Evolutionary conservation across 306 rosid species (phyloP).

Genomic region (peach (Prunus persica)): DNA sequence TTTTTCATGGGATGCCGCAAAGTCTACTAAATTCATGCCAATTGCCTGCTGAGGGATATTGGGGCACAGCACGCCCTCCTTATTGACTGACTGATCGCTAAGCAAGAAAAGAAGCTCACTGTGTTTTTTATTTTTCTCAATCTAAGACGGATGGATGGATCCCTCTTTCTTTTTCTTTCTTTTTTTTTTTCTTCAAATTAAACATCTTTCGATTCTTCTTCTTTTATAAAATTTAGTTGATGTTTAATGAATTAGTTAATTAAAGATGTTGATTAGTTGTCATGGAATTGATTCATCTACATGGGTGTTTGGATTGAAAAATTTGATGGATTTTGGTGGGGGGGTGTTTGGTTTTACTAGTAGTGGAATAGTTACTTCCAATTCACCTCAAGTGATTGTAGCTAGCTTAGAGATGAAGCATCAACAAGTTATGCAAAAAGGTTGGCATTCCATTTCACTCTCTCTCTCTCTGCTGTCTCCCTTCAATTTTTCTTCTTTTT

Average conservation of each 20-base stretch:
- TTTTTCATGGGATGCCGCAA: conserved; percentile 77
- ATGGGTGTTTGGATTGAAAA: conserved; percentile 44
- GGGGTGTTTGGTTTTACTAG: conserved; percentile 18
- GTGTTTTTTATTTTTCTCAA: neutral
- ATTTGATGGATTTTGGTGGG: conserved; percentile 38
- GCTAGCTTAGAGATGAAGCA: conserved; percentile 59
- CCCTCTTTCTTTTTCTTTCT: neutral
- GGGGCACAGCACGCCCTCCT: conserved; percentile 75
- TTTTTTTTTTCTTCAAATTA: neutral
- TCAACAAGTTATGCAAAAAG: conserved; percentile 15
- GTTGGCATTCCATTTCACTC: conserved; percentile 21
- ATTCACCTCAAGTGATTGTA: conserved; percentile 15
- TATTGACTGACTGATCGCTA: conserved; percentile 33
- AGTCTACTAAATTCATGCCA: conserved; percentile 81
- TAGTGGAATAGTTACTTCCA: conserved; percentile 2
- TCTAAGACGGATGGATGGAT: neutral
- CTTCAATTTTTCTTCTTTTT: neutral
- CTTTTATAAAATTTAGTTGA: conserved; percentile 36
- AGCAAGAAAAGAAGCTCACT: neutral
- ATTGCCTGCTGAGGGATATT: conserved; percentile 74
- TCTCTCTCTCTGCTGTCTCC: conserved; percentile 12
- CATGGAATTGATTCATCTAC: conserved; percentile 6
- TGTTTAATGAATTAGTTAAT: conserved; percentile 35
- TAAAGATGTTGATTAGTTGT: conserved; percentile 26
- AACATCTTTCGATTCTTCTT: conserved; percentile 31